phyloP scores from a whole-genome alignment of 805 yeast species.

The Candida insectorum region DNA sequence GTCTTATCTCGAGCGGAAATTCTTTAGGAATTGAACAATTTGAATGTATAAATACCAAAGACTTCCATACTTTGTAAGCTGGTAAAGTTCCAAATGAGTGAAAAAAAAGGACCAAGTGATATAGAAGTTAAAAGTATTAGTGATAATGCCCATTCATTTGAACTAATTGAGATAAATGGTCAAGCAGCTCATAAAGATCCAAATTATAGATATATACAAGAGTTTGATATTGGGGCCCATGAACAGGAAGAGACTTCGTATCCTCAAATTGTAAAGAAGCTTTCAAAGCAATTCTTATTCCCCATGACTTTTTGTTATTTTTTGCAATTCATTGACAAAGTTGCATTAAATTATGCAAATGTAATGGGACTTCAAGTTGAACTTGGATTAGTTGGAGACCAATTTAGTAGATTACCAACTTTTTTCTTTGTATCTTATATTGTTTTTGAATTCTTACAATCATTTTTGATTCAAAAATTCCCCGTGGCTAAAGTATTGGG shows the following conservation, averaged over 20 bases:
- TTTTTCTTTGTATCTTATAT: constrained; percentile 46
- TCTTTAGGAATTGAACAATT: not conserved
- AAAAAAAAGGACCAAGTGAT: not conserved
- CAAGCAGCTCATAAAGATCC: constrained; percentile 6
- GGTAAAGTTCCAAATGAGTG: too few species aligned
- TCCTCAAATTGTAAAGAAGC: constrained; percentile 10
- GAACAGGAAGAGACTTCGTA: constrained; percentile 15
- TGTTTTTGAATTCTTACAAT: constrained; percentile 25
- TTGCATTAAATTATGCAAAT: constrained; percentile 17
- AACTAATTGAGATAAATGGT: not conserved
- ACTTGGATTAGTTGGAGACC: constrained; percentile 22
- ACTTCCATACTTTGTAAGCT: too few species aligned
- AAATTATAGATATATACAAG: constrained; percentile 13
- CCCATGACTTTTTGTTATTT: constrained; percentile 7
- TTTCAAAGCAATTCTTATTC: constrained; percentile 13
- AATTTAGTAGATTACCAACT: constrained; percentile 36
- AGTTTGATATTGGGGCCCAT: constrained; percentile 15
- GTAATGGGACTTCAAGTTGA: constrained; percentile 32
- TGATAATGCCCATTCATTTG: constrained; percentile 2
- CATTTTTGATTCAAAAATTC: constrained; percentile 33
- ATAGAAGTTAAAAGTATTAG: constrained; percentile 5
- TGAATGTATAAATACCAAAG: too few species aligned
- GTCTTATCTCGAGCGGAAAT: not conserved
- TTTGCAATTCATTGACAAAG: constrained; percentile 14
- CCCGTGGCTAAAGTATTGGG: constrained; percentile 36